Conservation (phyloP, 306 rosid genomes). For the Arachis stenosperma region DNA sequence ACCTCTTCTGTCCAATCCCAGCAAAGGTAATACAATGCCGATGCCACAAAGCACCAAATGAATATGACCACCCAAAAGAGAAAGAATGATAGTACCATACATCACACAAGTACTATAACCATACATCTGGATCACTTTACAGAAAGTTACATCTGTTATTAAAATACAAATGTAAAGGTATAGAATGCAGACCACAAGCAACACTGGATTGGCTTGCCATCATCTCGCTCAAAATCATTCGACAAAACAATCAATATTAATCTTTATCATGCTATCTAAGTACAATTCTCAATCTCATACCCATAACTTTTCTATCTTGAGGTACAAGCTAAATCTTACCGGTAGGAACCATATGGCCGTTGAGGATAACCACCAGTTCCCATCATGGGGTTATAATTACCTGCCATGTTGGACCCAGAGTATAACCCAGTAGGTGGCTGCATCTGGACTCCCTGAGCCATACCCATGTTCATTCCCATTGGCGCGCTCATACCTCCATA, state of each 20-base stretch:
- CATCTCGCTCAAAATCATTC: constrained; percentile 34
- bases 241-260: constrained; percentile 21
- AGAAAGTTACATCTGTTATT: constrained; percentile 33
- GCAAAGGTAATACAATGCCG: neutral
- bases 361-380: constrained; percentile 68
- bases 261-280: constrained; percentile 16
- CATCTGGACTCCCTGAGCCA: constrained; percentile 67
- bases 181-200: constrained; percentile 16
- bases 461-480: constrained; percentile 35
- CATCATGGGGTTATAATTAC: constrained; percentile 70
- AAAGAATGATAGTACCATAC: constrained; percentile 27
- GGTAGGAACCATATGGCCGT: constrained; percentile 70
- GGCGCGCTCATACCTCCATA: constrained; percentile 46
- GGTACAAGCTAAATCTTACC: constrained; percentile 43
- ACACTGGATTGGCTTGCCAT: constrained; percentile 25
- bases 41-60: constrained; percentile 21
- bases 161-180: constrained; percentile 39
- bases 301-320: neutral
- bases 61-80: constrained; percentile 39
- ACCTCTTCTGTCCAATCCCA: neutral
- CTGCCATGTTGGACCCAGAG: constrained; percentile 56
- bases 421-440: constrained; percentile 60
- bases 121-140: constrained; percentile 37
- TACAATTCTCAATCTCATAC: constrained; percentile 44
- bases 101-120: constrained; percentile 26